These are phyloP conservation scores for Malassezia vespertilionis DNA, from an alignment of 1,284 basidiomycete species.

Conservation along the genomic window DNA sequence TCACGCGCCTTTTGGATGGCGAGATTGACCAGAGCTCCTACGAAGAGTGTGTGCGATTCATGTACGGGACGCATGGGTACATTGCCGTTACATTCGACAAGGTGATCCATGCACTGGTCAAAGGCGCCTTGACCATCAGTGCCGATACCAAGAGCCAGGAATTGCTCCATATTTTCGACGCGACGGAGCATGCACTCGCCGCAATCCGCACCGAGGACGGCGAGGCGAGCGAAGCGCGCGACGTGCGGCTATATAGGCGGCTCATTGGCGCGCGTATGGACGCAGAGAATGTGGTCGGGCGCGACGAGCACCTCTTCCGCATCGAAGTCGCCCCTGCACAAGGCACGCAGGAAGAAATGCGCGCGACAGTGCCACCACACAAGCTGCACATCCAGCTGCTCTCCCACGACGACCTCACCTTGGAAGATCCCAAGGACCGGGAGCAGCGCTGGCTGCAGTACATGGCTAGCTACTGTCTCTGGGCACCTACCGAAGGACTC, in stretches of 20 bases:
- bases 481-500: slow-evolving; percentile 45
- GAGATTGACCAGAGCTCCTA: slow-evolving; percentile 80
- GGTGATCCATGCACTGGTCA: slow-evolving; percentile 56
- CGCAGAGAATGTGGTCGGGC: slow-evolving; percentile 69
- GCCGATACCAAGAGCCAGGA: slow-evolving; percentile 74
- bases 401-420: slow-evolving; percentile 74
- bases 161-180: slow-evolving; percentile 63
- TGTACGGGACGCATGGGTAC: slow-evolving; percentile 90
- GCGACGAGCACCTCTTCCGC: slow-evolving; percentile 82
- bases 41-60: slow-evolving; percentile 89
- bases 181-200: slow-evolving; percentile 22
- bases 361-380: slow-evolving; percentile 51
- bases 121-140: slow-evolving; percentile 59
- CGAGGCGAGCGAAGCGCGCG: slow-evolving; percentile 21
- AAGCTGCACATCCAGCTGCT: slow-evolving; percentile 73
- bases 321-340: slow-evolving; percentile 53
- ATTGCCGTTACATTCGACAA: slow-evolving; percentile 89
- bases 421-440: slow-evolving; percentile 71
- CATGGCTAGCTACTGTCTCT: slow-evolving; percentile 64
- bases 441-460: slow-evolving; percentile 80
- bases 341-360: background rate
- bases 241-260: slow-evolving; percentile 60
- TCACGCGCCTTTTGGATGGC: slow-evolving; percentile 82
- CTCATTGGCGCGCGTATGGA: slow-evolving; percentile 72
- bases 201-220: slow-evolving; percentile 33